phyloP scores from a whole-genome alignment of 2,329 filamentous ascomycete species.

The Arthrobotrys musiformis region DNA sequence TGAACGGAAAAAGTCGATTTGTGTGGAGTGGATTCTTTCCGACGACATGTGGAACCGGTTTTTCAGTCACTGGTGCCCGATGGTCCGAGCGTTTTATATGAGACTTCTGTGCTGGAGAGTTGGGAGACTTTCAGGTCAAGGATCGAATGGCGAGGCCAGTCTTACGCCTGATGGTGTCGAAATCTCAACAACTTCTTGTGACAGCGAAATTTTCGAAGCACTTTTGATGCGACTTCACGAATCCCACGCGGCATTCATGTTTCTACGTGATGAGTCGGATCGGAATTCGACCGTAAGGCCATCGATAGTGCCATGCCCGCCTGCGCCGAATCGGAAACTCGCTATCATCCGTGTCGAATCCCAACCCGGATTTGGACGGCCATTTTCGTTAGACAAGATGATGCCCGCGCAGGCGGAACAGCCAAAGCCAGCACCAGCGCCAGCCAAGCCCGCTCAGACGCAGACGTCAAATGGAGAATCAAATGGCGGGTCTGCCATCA shows the following conservation, averaged over 20 bases:
- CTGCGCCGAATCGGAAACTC: conserved; percentile 84
- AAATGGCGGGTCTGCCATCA: conserved; percentile 59
- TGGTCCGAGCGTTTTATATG: conserved; percentile 94
- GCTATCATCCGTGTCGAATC: conserved; percentile 88
- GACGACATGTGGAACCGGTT: conserved; percentile 80
- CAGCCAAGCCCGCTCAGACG: conserved; percentile 50
- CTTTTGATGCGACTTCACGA: conserved; percentile 40
- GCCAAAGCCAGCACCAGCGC: conserved; percentile 3
- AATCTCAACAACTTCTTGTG: conserved; percentile 67
- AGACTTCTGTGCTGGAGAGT: conserved; percentile 89
- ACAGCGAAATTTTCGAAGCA: conserved; percentile 70
- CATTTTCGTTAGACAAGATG: conserved; percentile 51
- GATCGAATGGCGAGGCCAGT: conserved; percentile 26
- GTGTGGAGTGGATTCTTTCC: conserved; percentile 78
- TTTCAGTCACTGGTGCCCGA: conserved; percentile 95
- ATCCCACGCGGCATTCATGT: conserved; percentile 27
- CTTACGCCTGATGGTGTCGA: conserved; percentile 40
- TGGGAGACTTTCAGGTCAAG: conserved; percentile 70
- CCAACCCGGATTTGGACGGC: conserved; percentile 64
- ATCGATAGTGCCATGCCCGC: conserved; percentile 82
- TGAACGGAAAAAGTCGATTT: conserved; percentile 75
- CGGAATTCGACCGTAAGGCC: conserved; percentile 68
- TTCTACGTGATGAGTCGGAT: conserved; percentile 41
- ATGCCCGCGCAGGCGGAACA: conserved; percentile 20
- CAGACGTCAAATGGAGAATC: conserved; percentile 61